phyloP scores from a whole-genome alignment of 108 stramenopile species.

The Cyclostephanos invisitatus region DNA sequence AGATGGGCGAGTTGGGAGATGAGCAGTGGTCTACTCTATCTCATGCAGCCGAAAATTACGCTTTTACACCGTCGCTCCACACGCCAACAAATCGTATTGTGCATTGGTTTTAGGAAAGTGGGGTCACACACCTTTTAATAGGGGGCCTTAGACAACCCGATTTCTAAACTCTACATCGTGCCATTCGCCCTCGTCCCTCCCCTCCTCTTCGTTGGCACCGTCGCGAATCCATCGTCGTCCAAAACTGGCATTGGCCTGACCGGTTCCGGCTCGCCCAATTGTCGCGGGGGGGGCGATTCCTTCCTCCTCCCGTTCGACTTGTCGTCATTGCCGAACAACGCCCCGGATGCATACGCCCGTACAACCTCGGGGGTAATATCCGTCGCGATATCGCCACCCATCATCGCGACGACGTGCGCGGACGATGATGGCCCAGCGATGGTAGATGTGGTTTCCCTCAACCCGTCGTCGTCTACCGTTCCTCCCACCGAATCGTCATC shows the following conservation, averaged over 20 bases:
- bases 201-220: conserved; percentile 48
- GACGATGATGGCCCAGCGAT: conserved; percentile 3
- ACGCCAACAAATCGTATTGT: too few species aligned
- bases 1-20: too few species aligned
- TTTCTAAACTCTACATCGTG: neutral
- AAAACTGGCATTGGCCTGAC: conserved; percentile 50
- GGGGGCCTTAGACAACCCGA: too few species aligned
- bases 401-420: neutral
- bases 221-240: conserved; percentile 80
- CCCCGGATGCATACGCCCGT: conserved; percentile 43
- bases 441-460: neutral
- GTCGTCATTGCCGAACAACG: conserved; percentile 61
- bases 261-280: conserved; percentile 64
- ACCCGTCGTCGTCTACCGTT: too few species aligned
- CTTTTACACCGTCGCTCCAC: too few species aligned
- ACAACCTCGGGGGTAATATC: neutral
- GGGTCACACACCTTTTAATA: too few species aligned
- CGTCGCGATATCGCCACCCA: neutral
- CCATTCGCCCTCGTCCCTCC: neutral
- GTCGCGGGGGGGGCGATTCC: conserved; percentile 58
- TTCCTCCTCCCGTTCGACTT: conserved; percentile 13
- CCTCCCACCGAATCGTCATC: conserved; percentile 6
- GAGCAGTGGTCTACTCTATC: too few species aligned
- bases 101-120: too few species aligned
- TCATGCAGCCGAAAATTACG: too few species aligned